Conservation (phyloP, 306 rosid genomes). For the Pterocarpus macrocarpus region DNA sequence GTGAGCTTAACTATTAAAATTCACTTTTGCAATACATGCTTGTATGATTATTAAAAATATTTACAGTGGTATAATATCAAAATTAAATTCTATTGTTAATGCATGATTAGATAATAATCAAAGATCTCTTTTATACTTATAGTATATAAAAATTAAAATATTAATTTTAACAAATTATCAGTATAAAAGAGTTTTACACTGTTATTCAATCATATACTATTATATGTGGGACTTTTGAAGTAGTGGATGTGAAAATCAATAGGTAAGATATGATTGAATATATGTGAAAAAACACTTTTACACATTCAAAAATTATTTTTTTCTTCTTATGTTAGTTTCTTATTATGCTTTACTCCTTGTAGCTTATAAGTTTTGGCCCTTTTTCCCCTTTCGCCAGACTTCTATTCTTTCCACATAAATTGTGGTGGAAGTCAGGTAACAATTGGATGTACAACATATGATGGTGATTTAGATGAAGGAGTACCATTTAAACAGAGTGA, state of each 20-base stretch:
- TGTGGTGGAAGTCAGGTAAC: conserved; percentile 26
- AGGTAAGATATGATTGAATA: too few species aligned
- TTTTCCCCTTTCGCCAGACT: neutral
- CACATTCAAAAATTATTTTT: neutral
- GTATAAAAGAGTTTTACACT: too few species aligned
- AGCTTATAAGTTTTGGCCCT: neutral
- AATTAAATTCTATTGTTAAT: too few species aligned
- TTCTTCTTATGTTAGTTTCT: neutral
- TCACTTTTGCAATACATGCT: too few species aligned
- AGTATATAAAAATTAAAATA: too few species aligned
- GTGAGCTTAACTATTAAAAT: neutral
- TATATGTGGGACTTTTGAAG: too few species aligned
- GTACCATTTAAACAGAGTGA: neutral
- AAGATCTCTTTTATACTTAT: too few species aligned
- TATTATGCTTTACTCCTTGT: neutral
- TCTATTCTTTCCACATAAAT: conserved; percentile 42
- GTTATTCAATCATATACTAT: too few species aligned
- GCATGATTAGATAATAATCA: too few species aligned
- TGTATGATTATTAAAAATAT: neutral
- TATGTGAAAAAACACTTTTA: neutral
- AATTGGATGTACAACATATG: neutral
- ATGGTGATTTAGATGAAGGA: neutral
- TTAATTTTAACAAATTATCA: too few species aligned
- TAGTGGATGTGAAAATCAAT: too few species aligned
- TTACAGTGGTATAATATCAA: too few species aligned